A percentile compares a stretch with the other conserved stretches of the same genome.
phyloP scores from a whole-genome alignment of 2,329 filamentous ascomycete genomes.

The Xylariaceae sp. region DNA sequence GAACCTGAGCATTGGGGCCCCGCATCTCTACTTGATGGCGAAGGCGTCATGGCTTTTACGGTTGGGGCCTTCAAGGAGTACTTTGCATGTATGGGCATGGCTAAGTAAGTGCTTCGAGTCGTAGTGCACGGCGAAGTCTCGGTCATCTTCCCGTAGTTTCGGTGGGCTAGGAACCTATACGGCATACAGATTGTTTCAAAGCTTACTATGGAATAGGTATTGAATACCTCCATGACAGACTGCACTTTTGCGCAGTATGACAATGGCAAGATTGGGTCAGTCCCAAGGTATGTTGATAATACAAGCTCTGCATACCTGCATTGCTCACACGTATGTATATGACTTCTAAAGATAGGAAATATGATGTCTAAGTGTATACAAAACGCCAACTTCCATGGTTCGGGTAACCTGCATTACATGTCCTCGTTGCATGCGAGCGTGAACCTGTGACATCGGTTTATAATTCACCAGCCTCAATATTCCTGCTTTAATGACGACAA shows the following conservation, averaged over 20 bases:
- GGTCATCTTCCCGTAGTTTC: neutral
- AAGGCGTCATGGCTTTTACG: constrained; percentile 36
- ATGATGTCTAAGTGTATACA: neutral
- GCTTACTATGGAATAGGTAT: neutral
- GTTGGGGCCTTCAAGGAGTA: constrained; percentile 35
- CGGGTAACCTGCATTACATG: neutral
- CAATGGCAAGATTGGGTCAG: too few relatives aligned
- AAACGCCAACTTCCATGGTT: neutral
- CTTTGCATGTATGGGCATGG: constrained; percentile 32
- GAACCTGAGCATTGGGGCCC: constrained; percentile 36
- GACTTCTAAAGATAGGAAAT: neutral
- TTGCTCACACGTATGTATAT: neutral
- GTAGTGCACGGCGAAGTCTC: neutral
- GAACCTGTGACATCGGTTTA: neutral
- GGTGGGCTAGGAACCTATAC: neutral
- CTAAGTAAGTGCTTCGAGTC: constrained; percentile 19
- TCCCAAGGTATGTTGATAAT: neutral
- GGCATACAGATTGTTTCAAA: neutral
- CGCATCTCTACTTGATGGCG: constrained; percentile 34
- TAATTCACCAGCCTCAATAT: neutral
- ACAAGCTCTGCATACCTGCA: neutral
- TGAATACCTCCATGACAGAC: neutral
- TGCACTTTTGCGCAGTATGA: neutral
- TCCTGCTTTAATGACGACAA: neutral
- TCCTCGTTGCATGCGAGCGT: neutral